A percentile compares a stretch with the other conserved stretches of the same genome.
Evolutionary conservation across 257 asterid genomes (phyloP).

Genomic region (Eustoma russellianum): DNA sequence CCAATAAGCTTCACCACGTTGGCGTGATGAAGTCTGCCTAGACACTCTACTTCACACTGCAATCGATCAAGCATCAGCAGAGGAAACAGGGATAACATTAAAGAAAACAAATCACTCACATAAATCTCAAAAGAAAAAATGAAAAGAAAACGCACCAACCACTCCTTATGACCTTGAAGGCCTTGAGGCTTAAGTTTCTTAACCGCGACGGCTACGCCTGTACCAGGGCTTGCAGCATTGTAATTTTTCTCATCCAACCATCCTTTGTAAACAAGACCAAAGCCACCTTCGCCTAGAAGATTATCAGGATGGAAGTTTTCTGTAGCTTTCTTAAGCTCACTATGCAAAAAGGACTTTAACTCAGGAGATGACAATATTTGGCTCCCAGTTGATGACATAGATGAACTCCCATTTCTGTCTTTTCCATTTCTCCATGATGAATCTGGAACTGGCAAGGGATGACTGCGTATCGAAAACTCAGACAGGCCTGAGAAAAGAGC

Average conservation of each 20-base stretch:
- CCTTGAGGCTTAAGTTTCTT: constrained; percentile 31
- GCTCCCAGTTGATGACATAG: constrained; percentile 16
- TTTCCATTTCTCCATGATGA: neutral
- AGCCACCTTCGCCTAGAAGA: constrained; percentile 41
- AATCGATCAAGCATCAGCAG: constrained; percentile 2
- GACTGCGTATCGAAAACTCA: constrained; percentile 8
- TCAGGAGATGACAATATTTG: constrained; percentile 30
- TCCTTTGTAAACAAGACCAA: constrained; percentile 36
- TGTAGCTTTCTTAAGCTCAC: constrained; percentile 27
- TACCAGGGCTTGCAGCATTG: constrained; percentile 15
- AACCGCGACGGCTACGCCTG: constrained; percentile 30
- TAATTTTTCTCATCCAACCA: constrained; percentile 24
- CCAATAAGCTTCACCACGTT: constrained; percentile 37
- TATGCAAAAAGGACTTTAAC: constrained; percentile 23
- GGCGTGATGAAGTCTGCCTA: constrained; percentile 32
- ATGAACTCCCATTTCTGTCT: constrained; percentile 12
- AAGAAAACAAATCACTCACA: neutral
- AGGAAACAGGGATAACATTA: neutral
- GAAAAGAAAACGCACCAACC: constrained; percentile 23
- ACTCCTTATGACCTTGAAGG: constrained; percentile 38
- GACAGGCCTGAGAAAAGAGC: constrained; percentile 11
- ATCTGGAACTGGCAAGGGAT: constrained; percentile 33
- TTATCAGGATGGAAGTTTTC: constrained; percentile 13
- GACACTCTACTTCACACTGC: constrained; percentile 36
- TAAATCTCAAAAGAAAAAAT: neutral